Base-by-base conservation (phyloP, 331 rosid species). In the Saraca asoca region DNA sequence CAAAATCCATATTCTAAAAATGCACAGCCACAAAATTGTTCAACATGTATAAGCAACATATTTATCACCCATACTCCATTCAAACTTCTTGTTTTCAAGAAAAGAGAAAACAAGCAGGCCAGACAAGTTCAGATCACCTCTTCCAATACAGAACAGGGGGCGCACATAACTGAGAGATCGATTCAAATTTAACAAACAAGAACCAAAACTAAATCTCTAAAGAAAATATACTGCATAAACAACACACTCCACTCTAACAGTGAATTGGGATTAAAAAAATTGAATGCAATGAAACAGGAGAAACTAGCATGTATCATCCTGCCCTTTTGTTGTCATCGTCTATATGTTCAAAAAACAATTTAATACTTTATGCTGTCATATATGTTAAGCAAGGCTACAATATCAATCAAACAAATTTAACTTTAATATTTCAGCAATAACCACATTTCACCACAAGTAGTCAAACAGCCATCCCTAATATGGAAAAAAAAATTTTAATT, bases 111-210 rank as follows among this genome's bases (percentile, higher is more conserved):
- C 3, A 24, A 24, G 31, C 31, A 24, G 31, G 3, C 31, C 31
- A 24, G 31, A 24, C 1, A 24, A 24, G 31, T 3, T 24, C 31
- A 24, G 31, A 24, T 24, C 31, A 24, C 31, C 31, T 24, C 3
- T 24, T 24, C 31, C 31, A 24, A 24, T 24, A 24, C 3, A 24
- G 31, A 24, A 24, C 31, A 24, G 3, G 31, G 31, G 1, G 31
- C 3, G n/a, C 31, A 20, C 14, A 68, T 33, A 49, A 7, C 10
- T 42, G 6, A 17, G 7, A 56, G 49, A 69, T 52, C 29, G 6
- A 54, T 34, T 72, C 50, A 16, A 60, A 60, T 45, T 35, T 41
- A 59, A 52, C 43, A 59, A 66, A 71, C 59, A 41, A 29, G 29
- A 46, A n/a, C 37, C n/a, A 35, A 54, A 20, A 51, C 31, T 42